These are phyloP conservation scores for Phytophthora uliginosa DNA, from an alignment of 352 stramenopile species.

Conservation along the genomic window DNA sequence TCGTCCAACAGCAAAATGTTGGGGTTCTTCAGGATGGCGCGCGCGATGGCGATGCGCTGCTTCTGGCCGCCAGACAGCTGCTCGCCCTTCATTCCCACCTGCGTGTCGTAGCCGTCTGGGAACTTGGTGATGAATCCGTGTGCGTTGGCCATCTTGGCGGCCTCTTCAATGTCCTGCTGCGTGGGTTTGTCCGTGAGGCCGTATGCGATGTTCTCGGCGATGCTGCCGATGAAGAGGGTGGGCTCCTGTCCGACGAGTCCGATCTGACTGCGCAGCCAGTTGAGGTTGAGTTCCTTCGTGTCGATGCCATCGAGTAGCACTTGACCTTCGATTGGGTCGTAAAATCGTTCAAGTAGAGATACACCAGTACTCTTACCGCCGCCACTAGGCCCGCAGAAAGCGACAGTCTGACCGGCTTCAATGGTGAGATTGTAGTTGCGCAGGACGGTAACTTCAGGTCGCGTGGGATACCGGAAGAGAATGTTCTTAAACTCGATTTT, in stretches of 20 bases:
- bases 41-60: slow-evolving; percentile 93
- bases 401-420: slow-evolving; percentile 64
- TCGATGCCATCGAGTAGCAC: slow-evolving; percentile 80
- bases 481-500: slow-evolving; percentile 71
- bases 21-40: slow-evolving; percentile 63
- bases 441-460: slow-evolving; percentile 72
- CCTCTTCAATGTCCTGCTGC: slow-evolving; percentile 79
- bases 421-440: slow-evolving; percentile 84
- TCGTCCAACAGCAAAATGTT: slow-evolving; percentile 92
- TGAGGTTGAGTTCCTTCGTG: slow-evolving; percentile 63
- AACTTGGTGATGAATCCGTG: slow-evolving; percentile 94
- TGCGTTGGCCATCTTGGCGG: slow-evolving; percentile 93
- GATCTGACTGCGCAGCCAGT: slow-evolving; percentile 62
- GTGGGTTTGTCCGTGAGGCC: slow-evolving; percentile 44
- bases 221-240: slow-evolving; percentile 68
- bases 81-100: slow-evolving; percentile 95
- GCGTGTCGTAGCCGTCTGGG: slow-evolving; percentile 92
- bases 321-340: slow-evolving; percentile 59
- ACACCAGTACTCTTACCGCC: slow-evolving; percentile 55
- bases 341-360: slow-evolving; percentile 66
- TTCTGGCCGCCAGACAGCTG: slow-evolving; percentile 80
- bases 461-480: slow-evolving; percentile 80
- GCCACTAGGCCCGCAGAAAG: slow-evolving; percentile 56
- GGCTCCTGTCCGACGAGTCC: slow-evolving; percentile 72
- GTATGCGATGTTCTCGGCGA: slow-evolving; percentile 69